Evolutionary conservation across 148 eudicot genomes (phyloP).

Genomic region (Arctostaphylos glauca): DNA sequence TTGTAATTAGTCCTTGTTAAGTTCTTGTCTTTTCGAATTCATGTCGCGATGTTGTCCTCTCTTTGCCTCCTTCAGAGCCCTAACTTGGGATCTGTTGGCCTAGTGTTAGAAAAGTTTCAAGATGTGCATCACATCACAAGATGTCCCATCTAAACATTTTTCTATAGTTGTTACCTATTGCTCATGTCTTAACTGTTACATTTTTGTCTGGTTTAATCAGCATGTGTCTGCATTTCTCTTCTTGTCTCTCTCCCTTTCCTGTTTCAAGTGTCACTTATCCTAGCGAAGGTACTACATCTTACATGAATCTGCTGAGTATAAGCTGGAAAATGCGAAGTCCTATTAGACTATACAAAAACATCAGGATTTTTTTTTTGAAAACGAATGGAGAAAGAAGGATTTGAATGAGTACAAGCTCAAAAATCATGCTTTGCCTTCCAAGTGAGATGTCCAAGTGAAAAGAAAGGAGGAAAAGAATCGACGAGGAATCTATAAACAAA

Average conservation of each 20-base stretch:
- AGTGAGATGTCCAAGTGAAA: no score
- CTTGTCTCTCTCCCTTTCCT: neutral
- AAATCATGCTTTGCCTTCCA: no score
- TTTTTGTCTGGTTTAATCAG: neutral
- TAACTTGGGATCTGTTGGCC: neutral
- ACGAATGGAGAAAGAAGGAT: no score
- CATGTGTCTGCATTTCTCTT: slow-evolving; percentile 3
- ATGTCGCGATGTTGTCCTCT: neutral
- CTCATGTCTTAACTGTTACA: neutral
- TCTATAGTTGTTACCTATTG: neutral
- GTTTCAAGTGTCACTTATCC: neutral
- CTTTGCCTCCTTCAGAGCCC: neutral
- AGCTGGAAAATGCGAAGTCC: neutral
- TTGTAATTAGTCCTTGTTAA: neutral
- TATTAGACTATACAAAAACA: neutral
- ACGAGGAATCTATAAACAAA: no score
- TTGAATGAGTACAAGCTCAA: no score
- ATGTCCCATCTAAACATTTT: neutral
- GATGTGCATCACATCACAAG: neutral
- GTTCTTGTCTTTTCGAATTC: neutral
- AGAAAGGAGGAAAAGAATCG: no score
- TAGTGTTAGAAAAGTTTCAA: neutral
- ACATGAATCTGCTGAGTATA: neutral
- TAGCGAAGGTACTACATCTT: neutral
- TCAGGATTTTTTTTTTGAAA: neutral